phyloP scores from a whole-genome alignment of 768 basidiomycete genomes.

The Lentinula detonsa region DNA sequence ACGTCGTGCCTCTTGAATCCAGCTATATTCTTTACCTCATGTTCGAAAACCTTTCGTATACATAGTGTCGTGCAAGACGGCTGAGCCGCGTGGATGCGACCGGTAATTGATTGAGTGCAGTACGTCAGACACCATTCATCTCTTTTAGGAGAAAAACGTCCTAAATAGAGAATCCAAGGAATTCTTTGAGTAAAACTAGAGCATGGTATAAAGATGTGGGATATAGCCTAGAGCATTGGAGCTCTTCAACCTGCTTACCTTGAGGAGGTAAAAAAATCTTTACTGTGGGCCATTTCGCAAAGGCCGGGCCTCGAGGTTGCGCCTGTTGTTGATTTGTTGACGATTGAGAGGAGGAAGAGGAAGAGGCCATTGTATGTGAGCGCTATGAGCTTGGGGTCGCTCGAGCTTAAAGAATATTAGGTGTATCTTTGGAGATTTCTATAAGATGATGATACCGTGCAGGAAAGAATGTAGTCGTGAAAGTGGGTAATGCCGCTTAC shows the following conservation, averaged over 20 bases:
- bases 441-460: too few species aligned
- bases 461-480: too few species aligned
- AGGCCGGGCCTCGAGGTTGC: slow-evolving; percentile 29
- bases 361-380: not conserved
- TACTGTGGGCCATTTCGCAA: slow-evolving; percentile 45
- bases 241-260: slow-evolving; percentile 22
- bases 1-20: slow-evolving; percentile 36
- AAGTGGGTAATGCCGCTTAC: slow-evolving; percentile 15
- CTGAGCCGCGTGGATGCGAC: slow-evolving; percentile 42
- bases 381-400: not conserved
- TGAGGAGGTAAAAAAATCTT: slow-evolving; percentile 49
- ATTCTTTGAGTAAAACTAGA: not conserved
- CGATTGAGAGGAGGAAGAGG: not conserved
- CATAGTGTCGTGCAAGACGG: slow-evolving; percentile 47
- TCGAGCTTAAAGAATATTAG: too few species aligned
- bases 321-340: slow-evolving; percentile 21
- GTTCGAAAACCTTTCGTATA: slow-evolving; percentile 59
- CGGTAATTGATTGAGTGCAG: slow-evolving; percentile 51
- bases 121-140: slow-evolving; percentile 65
- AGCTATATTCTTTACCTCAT: slow-evolving; percentile 52
- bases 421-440: too few species aligned
- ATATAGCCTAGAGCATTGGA: not conserved
- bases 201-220: not conserved
- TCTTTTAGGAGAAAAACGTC: slow-evolving; percentile 49
- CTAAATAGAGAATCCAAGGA: slow-evolving; percentile 19